Evolutionary conservation across 1,284 basidiomycete species (phyloP).

Genomic region (Cryptococcus neoformans): DNA sequence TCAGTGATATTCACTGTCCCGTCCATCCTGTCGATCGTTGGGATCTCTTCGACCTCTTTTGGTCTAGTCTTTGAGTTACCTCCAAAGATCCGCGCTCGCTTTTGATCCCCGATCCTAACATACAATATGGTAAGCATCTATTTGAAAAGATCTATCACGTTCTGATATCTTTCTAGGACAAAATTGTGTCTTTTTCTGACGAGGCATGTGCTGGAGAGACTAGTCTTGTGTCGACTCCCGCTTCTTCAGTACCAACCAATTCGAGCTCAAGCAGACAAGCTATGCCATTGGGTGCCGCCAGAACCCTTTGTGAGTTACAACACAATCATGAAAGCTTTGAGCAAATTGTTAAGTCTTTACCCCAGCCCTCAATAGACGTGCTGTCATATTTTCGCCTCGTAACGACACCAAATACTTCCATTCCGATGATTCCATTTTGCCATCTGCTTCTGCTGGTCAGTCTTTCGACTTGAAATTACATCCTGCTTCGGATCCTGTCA

Average conservation of each 20-base stretch:
- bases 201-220: too few species aligned
- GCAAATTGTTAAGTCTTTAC: too few species aligned
- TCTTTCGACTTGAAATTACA: constrained; percentile 13
- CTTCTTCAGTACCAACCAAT: constrained; percentile 11
- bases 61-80: too few species aligned
- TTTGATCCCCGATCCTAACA: too few species aligned
- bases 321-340: background rate
- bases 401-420: constrained; percentile 38
- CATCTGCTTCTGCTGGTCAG: constrained; percentile 4
- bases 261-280: constrained; percentile 8
- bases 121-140: too few species aligned
- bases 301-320: constrained; percentile 10
- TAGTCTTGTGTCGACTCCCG: background rate
- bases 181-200: too few species aligned
- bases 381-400: constrained; percentile 36
- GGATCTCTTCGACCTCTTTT: too few species aligned
- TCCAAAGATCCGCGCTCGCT: too few species aligned
- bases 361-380: constrained; percentile 12
- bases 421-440: constrained; percentile 29
- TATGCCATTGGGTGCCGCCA: constrained; percentile 12
- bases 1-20: too few species aligned
- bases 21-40: too few species aligned
- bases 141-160: too few species aligned
- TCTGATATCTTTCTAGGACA: too few species aligned
- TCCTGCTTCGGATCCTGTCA: constrained; percentile 12